Evolutionary conservation across 192 early-diverging fungal genomes (phyloP).

Genomic region (Chytriomyces sp.): DNA sequence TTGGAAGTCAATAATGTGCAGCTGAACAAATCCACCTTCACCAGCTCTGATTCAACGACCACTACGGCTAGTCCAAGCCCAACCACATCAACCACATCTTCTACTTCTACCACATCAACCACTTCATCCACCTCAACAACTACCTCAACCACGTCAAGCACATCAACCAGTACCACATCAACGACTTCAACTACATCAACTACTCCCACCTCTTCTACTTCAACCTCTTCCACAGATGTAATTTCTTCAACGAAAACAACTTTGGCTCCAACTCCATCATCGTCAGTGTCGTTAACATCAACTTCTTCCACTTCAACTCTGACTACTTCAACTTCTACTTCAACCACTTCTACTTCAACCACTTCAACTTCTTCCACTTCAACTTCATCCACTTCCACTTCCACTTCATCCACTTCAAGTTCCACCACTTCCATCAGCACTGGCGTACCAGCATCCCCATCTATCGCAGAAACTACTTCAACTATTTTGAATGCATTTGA

Average conservation of each 20-base stretch:
- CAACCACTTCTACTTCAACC: neutral
- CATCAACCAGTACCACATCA: neutral
- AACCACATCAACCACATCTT: neutral
- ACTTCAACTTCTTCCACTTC: constrained; percentile 62
- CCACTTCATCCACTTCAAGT: constrained; percentile 52
- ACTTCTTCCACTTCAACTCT: neutral
- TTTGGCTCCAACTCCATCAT: neutral
- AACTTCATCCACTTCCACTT: constrained; percentile 71
- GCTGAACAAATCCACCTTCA: neutral
- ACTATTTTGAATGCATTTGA: neutral
- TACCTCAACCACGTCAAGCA: neutral
- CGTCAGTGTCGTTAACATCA: neutral
- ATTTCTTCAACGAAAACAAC: neutral
- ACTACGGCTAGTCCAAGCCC: neutral
- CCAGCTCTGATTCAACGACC: neutral
- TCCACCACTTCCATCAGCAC: neutral
- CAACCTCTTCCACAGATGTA: neutral
- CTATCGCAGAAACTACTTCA: neutral
- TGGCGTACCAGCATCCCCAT: neutral
- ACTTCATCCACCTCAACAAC: neutral
- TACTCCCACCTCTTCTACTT: neutral
- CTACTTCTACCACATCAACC: constrained; percentile 7
- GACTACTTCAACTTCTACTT: neutral
- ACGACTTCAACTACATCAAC: neutral
- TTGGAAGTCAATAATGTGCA: neutral